Base-by-base conservation (phyloP, 306 rosid species). In the Hippophae tibetana region DNA sequence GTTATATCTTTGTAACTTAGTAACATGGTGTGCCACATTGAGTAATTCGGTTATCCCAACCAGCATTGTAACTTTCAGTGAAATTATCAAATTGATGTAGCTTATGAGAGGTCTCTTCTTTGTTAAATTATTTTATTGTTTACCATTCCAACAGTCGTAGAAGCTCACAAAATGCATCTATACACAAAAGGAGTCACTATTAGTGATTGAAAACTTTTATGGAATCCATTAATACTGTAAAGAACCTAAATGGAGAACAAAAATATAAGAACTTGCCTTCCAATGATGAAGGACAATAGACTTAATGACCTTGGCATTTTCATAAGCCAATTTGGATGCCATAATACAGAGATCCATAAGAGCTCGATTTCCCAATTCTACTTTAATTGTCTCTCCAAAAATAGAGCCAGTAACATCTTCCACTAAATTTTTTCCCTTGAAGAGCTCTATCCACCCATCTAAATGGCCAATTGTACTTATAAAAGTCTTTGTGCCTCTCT, bases 161-260 rank as follows among this genome's bases (percentile, higher is more conserved):
- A 79, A 89, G 63, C 60, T 78, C 56, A 89, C 82, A 68, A 89
- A 89, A 66, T 83, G 94, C 96, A 85, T 81, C 86, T 87, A 83
- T 61, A 31, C 38, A 31, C 5, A 61, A 58, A 23, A 56, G 49
- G 25, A 49, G 62, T 41, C 9, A 7, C 11, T 47, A 3, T 3
- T 12, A 8, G 13, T 5, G 18, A 54, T 10, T 42, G 42, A 56
- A 27, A 6, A 43, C 25, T 10, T 25, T 40, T 42, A 7, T 57
- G 42, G 14, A 53, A 57, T 56, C 7, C 11, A 7, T 42, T 42
- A 43, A 18, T 42, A 10, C 18, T 41, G 48, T 44, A 65, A 26
- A 52, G 13, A 3, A 25, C 13, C 38, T 31, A 31, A 27, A 27
- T 57, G 62, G 23, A 51, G 12, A 57, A 31, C 8, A 44, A n/a